phyloP scores from a whole-genome alignment of 1,284 basidiomycete species.

The Apiotrichum mycotoxinovorans region DNA sequence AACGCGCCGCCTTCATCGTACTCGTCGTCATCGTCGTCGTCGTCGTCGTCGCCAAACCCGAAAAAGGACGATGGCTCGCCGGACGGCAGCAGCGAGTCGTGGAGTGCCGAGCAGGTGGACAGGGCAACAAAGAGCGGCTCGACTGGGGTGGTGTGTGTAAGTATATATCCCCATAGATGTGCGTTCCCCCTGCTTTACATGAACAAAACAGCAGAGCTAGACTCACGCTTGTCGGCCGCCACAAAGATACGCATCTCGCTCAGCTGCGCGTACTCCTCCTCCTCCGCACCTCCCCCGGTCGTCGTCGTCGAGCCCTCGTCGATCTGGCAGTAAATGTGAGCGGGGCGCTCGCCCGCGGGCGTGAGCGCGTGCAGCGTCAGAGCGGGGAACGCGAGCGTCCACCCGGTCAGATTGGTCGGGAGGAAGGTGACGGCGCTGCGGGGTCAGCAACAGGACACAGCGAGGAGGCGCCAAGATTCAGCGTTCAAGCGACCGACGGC shows the following conservation, averaged over 20 bases:
- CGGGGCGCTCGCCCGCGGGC: slow-evolving; percentile 55
- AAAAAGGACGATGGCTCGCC: slow-evolving; percentile 49
- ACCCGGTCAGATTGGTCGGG: slow-evolving; percentile 58
- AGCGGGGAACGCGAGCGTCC: slow-evolving; percentile 74
- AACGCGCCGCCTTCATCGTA: slow-evolving; percentile 43
- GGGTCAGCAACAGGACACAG: neutral
- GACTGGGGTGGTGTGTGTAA: slow-evolving; percentile 55
- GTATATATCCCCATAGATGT: too few relatives aligned
- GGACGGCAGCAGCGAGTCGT: slow-evolving; percentile 64
- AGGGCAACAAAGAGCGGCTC: slow-evolving; percentile 83
- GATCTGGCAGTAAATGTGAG: slow-evolving; percentile 84
- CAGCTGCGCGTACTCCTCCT: slow-evolving; percentile 60
- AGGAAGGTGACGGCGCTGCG: slow-evolving; percentile 71
- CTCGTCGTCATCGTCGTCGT: slow-evolving; percentile 36
- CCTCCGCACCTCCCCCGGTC: slow-evolving; percentile 31
- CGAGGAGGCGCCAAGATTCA: too few relatives aligned
- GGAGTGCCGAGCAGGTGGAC: slow-evolving; percentile 82
- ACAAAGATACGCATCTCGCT: slow-evolving; percentile 73
- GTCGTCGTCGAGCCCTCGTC: slow-evolving; percentile 56
- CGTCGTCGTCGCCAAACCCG: slow-evolving; percentile 52
- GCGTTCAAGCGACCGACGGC: too few relatives aligned
- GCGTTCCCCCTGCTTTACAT: too few relatives aligned
- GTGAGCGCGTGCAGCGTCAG: slow-evolving; percentile 87
- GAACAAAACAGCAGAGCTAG: neutral
- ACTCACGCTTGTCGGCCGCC: slow-evolving; percentile 61